Conservation (phyloP, 441 rosid species). For the Populus hybrid region DNA sequence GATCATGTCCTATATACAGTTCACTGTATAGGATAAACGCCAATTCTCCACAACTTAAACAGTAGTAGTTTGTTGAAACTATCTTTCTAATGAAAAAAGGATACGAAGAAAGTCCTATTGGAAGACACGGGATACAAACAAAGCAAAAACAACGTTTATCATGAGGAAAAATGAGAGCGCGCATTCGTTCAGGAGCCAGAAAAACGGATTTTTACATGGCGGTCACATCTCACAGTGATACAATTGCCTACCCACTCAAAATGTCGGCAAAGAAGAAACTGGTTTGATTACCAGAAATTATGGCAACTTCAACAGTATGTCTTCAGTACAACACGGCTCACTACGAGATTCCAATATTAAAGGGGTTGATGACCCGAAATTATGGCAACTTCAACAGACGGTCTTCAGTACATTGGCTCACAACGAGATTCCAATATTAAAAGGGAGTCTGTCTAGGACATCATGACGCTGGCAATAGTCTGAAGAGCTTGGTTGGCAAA, state of each 20-base stretch:
- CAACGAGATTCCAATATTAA: neutral
- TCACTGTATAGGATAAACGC: neutral
- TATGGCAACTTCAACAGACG: slow-evolving; percentile 4
- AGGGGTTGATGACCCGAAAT: neutral
- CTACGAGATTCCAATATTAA: neutral
- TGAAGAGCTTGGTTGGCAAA: slow-evolving; percentile 84
- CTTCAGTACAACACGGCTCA: slow-evolving; percentile 1
- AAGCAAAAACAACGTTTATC: neutral
- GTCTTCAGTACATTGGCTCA: slow-evolving; percentile 2
- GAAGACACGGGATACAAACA: neutral
- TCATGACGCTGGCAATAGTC: slow-evolving; percentile 64
- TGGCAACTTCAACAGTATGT: neutral
- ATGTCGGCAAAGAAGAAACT: slow-evolving; percentile 9
- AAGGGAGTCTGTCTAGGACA: slow-evolving; percentile 44
- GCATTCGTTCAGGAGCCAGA: neutral
- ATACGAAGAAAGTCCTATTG: neutral
- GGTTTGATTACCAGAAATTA: neutral
- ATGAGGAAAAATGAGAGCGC: neutral
- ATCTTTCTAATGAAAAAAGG: neutral
- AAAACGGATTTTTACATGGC: slow-evolving; percentile 8
- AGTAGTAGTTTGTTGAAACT: no score
- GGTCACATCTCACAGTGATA: slow-evolving; percentile 2
- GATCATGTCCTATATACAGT: neutral
- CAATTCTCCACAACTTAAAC: neutral
- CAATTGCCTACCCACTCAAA: neutral